Evolutionary conservation across 2,329 filamentous ascomycete species (phyloP).

Genomic region (Alternaria brassicae): DNA sequence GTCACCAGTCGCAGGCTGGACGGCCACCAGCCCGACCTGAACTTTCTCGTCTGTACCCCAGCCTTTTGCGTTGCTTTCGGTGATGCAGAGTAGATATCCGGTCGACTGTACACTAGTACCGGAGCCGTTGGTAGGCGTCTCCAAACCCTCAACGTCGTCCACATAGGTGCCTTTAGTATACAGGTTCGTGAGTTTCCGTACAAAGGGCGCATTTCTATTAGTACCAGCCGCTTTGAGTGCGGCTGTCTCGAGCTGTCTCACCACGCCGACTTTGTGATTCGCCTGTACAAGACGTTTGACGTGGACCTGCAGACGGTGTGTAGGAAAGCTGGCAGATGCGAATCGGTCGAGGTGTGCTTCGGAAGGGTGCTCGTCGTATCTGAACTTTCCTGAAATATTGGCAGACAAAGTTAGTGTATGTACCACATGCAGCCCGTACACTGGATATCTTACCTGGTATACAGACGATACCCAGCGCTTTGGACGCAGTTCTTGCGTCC

Average conservation of each 20-base stretch:
- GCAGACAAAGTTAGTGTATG: slow-evolving; percentile 72
- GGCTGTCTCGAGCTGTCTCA: slow-evolving; percentile 92
- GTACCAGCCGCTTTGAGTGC: slow-evolving; percentile 94
- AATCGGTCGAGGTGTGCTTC: slow-evolving; percentile 93
- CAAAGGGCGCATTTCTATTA: slow-evolving; percentile 91
- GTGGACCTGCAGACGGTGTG: slow-evolving; percentile 89
- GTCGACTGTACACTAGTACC: slow-evolving; percentile 66
- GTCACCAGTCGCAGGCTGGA: slow-evolving; percentile 94
- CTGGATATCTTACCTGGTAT: slow-evolving; percentile 67
- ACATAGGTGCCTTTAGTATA: slow-evolving; percentile 99
- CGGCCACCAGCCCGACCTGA: slow-evolving; percentile 87
- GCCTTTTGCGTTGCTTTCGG: slow-evolving; percentile 80
- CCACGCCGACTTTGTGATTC: slow-evolving; percentile 94
- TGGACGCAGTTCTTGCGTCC: slow-evolving; percentile 86
- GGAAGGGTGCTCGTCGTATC: slow-evolving; percentile 84
- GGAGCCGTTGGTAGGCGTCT: slow-evolving; percentile 55
- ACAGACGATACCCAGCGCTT: slow-evolving; percentile 92
- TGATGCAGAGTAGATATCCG: slow-evolving; percentile 93
- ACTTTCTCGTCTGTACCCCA: slow-evolving; percentile 92
- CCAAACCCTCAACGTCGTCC: slow-evolving; percentile 86
- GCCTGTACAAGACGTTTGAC: slow-evolving; percentile 91
- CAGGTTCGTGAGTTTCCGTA: slow-evolving; percentile 90
- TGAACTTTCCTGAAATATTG: slow-evolving; percentile 74
- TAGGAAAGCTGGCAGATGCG: slow-evolving; percentile 93
- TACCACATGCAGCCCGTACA: not conserved